Evolutionary conservation across 345 rosid species (phyloP), one percentile per base, ranked within the genome.

Genomic region (Limnanthes douglasii): DNA sequence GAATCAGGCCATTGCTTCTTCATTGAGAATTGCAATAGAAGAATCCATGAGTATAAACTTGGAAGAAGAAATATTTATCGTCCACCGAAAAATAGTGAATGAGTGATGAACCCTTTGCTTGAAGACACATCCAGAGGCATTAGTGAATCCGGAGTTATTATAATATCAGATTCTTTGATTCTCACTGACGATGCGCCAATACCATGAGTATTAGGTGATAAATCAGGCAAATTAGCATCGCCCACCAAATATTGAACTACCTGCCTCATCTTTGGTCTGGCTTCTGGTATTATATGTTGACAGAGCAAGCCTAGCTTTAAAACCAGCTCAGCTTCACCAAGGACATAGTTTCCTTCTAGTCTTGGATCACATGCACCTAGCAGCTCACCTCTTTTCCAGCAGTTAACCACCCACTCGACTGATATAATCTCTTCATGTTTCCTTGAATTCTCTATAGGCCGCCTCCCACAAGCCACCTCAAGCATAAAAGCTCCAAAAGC

Each of bases 401-500:
- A 68, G 3, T 67, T 81, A 76, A 86, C 72, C 4, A 72, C 98
- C 92, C 78, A 72, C 39, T 83, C 94, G 61, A 84, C 78, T 48
- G 80, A 24, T 8, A 76, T 64, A 18, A 77, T 52, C 62, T 84
- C 98, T 50, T 84, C 94, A 0, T 81, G 79, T 61, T 60, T 55
- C 17, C 93, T 90, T 1, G 66, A 66, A 5, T 69, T 71, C 51
- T 84, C 95, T 11, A 84, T 70, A 9, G 92, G 94, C 61, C 83
- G 70, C 34, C 98, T 71, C 22, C 95, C 94, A 30, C 98, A 90
- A 0, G 61, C 82, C 22, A 75, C 75, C 58, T 90, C 95, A 3
- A 90, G 65, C 54, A 90, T 45, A 6, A 90, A 50, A 5, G 98
- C 92, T 11, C 98, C 98, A 27, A 90, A 90, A 8, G 98, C 94